Evolutionary conservation across 1,284 basidiomycete genomes (phyloP).

Genomic region (Cerioporus squamosus): DNA sequence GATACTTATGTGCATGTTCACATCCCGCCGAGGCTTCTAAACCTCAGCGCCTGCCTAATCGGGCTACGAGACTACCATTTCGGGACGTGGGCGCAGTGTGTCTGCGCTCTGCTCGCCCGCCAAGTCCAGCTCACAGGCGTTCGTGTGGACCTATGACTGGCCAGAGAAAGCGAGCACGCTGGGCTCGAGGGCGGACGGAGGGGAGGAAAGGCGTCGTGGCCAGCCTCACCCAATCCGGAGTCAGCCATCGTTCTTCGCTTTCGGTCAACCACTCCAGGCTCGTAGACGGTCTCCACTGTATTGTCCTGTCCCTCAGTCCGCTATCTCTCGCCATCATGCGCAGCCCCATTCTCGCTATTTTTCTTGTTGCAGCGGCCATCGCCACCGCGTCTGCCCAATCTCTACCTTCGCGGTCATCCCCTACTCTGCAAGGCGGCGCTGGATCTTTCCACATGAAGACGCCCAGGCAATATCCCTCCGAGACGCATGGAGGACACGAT

Average conservation of each 20-base stretch:
- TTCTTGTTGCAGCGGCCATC: conserved; percentile 27
- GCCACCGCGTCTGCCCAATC: conserved; percentile 13
- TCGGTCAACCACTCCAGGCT: background rate
- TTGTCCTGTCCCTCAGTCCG: background rate
- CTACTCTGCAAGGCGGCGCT: background rate
- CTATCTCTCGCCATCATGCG: conserved; percentile 22
- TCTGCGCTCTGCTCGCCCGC: no score
- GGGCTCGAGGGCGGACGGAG: background rate
- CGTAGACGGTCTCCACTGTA: background rate
- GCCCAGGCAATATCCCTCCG: background rate
- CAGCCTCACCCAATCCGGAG: background rate
- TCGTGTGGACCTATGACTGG: no score
- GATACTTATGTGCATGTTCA: conserved; percentile 10
- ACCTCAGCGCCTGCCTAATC: conserved; percentile 19
- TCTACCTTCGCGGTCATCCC: background rate
- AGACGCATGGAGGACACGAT: background rate
- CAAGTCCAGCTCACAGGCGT: no score
- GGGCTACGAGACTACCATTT: conserved; percentile 13
- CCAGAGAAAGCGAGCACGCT: no score
- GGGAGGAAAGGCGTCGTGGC: background rate
- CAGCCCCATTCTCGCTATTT: conserved; percentile 29
- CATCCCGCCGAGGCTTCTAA: conserved; percentile 28
- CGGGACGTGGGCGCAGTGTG: background rate
- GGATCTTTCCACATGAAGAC: background rate
- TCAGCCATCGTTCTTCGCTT: background rate